Evolutionary conservation across 805 yeast genomes (phyloP), one percentile per base, ranked within the genome.

Genomic region (Pachysolen tannophilus): DNA sequence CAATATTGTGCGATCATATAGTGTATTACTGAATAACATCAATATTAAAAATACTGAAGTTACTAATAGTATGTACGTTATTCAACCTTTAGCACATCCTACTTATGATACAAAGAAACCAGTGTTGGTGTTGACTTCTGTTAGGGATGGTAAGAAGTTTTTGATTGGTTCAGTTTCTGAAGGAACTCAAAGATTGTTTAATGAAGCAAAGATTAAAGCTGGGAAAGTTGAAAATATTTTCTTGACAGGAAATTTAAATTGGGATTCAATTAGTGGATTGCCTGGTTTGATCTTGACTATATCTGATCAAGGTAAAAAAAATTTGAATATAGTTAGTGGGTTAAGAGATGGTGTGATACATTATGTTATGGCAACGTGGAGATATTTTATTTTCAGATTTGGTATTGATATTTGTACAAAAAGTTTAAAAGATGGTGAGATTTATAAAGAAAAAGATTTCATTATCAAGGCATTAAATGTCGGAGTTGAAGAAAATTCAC

Each of bases 201-300:
- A 73, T 39, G 86, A 81, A 43, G 65, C 72, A 43, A 72, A 74
- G 30, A 52, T 78, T 18, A 65, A 69, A 30, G 56, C 82, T 10
- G 66, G 78, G 2, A 78, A 72, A 42, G 55, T 85, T 21, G 66
- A 71, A 32, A 72, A 76, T 25, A 61, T 90, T 4, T 88, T 84
- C 48, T 49, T 92, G 4, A 78, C 95, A 0, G 98, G 98, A 3
- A 62, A 61, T n/a, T 42, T 83, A 8, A 56, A 69, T 35, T 90
- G 96, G 96, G 54, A 69, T 5, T 67, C 79, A n/a, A 60, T 86
- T 2, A 85, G 94, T n/a, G 98, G 98, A 0, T 56, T 90, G 6
- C 97, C 97, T 0, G 98, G 98, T 0, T 60, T 85, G 47, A 72
- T 90, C 32, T 60, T 90, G 33, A 85, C 97, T 0, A 65, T 82